Evolutionary conservation across 345 rosid genomes (phyloP), one percentile per base, ranked within the genome.

Genomic region (Camelina hispida): DNA sequence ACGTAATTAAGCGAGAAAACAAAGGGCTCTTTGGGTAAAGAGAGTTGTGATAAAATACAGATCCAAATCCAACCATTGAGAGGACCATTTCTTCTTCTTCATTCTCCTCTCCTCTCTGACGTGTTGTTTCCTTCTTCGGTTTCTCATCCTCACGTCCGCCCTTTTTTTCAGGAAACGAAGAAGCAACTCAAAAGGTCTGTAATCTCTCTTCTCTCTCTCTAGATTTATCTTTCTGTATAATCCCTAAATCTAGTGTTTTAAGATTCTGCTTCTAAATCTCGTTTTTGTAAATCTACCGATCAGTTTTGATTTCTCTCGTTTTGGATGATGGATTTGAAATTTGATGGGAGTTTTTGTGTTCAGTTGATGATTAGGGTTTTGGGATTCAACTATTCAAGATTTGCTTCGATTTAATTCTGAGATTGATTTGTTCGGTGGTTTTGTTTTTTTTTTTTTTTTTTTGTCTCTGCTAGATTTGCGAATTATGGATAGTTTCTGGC

Each of bases 401-500:
- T 40, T 10, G 43, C 54, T 72, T 63, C 47, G 63, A 63, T 63
- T 73, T 38, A 3, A 38, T 38, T 35, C 4, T 28, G 30, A 28
- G 4, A 28, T 28, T 5, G 30, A 28, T 28, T 28, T 28, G 30
- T 28, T 28, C 30, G 30, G 30, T 28, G 8, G 25, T 23, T 6
- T 32, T 32, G n/a, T n/a, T 7, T 2, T 34, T 34, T 34, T 34
- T 1, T 48, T 20, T 75, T 17, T 66, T 12, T 35, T 17, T 40
- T 23, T 42, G n/a, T 0, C 47, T 63, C 8, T 23, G 35, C 3
- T 71, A 56, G 72, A 15, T 51, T 77, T 38, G 17, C 28, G 43
- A 71, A 11, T 34, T 52, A 78, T 78, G 81, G 81, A 78, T 25
- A 92, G 90, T 87, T 92, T 87, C 79, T 95, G 99, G 97, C 93